Conservation (phyloP, 2,329 filamentous ascomycete species). For the Sarocladiaceae sp. region DNA sequence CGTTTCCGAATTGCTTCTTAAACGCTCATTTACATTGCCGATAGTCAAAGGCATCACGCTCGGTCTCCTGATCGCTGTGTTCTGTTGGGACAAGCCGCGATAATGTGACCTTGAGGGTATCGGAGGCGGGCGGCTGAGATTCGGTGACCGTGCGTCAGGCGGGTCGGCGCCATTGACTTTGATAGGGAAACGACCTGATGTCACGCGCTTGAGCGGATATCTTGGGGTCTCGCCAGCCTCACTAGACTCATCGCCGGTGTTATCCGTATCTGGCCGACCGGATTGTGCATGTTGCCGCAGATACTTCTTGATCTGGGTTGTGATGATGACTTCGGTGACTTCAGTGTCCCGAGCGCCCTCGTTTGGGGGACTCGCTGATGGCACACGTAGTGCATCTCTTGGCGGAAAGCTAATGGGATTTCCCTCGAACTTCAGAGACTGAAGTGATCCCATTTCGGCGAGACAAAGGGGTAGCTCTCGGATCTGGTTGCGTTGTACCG, state of each 20-base stretch:
- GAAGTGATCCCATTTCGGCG: slow-evolving; percentile 84
- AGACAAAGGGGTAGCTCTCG: slow-evolving; percentile 78
- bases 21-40: slow-evolving; percentile 63
- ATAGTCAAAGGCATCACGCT: slow-evolving; percentile 68
- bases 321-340: slow-evolving; percentile 56
- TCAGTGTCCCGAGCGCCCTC: slow-evolving; percentile 54
- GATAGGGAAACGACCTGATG: slow-evolving; percentile 63
- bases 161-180: slow-evolving; percentile 72
- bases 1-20: slow-evolving; percentile 63
- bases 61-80: slow-evolving; percentile 60
- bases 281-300: slow-evolving; percentile 49
- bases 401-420: slow-evolving; percentile 83
- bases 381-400: slow-evolving; percentile 60
- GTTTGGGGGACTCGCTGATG: slow-evolving; percentile 50
- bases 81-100: slow-evolving; percentile 68
- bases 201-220: slow-evolving; percentile 57
- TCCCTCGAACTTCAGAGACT: slow-evolving; percentile 84
- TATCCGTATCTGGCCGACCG: slow-evolving; percentile 42
- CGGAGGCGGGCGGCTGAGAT: slow-evolving; percentile 62
- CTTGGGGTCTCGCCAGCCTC: slow-evolving; percentile 76
- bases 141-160: slow-evolving; percentile 64
- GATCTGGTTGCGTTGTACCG: slow-evolving; percentile 82
- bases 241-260: slow-evolving; percentile 57
- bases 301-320: slow-evolving; percentile 58
- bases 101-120: slow-evolving; percentile 77